Conservation (phyloP, 2,329 filamentous ascomycete species). For the Cytospora leucostoma region DNA sequence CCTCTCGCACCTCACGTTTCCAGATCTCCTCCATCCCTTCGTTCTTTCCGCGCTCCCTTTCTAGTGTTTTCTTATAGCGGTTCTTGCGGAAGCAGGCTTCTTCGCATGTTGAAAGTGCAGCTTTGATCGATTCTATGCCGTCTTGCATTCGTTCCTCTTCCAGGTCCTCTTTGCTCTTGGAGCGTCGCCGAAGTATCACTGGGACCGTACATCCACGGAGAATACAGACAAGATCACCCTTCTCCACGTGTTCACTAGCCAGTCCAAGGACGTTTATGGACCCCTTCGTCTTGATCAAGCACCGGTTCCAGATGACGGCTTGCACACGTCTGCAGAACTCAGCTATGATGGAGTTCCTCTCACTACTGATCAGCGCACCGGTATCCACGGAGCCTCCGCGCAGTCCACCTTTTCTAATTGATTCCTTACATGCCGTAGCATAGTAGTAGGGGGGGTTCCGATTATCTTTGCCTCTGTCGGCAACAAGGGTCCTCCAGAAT, state of each 20-base stretch:
- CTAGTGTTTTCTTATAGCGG: not conserved
- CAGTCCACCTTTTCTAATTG: constrained; percentile 31
- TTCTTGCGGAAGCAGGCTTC: not conserved
- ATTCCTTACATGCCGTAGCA: constrained; percentile 32
- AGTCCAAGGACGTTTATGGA: constrained; percentile 24
- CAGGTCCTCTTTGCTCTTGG: not conserved
- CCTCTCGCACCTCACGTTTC: not conserved
- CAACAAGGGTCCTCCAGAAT: constrained; percentile 35
- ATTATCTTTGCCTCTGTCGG: constrained; percentile 32
- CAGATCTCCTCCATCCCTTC: not conserved
- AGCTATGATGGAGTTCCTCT: constrained; percentile 34
- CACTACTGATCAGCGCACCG: constrained; percentile 32
- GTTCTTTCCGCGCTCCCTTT: not conserved
- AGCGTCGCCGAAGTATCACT: constrained; percentile 27
- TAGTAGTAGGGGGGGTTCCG: constrained; percentile 34
- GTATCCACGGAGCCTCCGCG: constrained; percentile 30
- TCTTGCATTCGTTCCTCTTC: constrained; percentile 1
- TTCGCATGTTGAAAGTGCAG: not conserved
- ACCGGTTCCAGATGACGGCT: constrained; percentile 35
- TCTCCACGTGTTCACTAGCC: constrained; percentile 20
- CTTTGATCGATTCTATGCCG: not conserved
- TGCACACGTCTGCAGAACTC: constrained; percentile 34
- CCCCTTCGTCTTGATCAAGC: constrained; percentile 30
- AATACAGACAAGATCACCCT: constrained; percentile 31
- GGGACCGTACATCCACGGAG: constrained; percentile 33